Evolutionary conservation across 2,329 filamentous ascomycete species (phyloP), one percentile per base, ranked within the genome.

Genomic region (Helminthosporium solani): DNA sequence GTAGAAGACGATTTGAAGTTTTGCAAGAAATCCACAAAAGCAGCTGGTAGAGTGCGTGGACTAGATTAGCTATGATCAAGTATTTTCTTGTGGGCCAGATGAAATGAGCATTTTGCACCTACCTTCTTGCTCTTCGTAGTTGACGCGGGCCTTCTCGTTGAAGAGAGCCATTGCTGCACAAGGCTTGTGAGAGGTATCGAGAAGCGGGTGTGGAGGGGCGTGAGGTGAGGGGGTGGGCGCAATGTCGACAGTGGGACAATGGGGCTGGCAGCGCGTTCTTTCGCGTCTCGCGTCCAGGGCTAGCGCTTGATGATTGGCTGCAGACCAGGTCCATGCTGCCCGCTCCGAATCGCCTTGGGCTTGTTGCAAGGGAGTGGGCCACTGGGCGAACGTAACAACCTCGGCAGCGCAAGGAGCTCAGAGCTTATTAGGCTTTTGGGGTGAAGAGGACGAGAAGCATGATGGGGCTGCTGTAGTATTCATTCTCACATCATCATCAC

Each of bases 81-180:
- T 9, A 25, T 25, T 25, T 9, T 25, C 23, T 56, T 53, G 44
- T 31, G 40, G 36, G 41, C 42, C 47, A 52, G 14, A 8, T 16
- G 30, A 27, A 19, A 42, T 50, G 33, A 27, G 19, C 42, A 50
- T 50, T 49, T 49, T 57, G 52, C 36, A 71, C 84, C 60, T 73
- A 90, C 88, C 77, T 73, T 94, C 84, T 72, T 99, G 94, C 63
- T 85, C 84, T 64, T 85, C 82, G 75, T 99, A 99, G 70, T 95
- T 86, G 62, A 96, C 90, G 41, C 87, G 83, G 58, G 85, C 79
- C 67, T 81, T 85, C 72, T 86, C 87, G 56, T 87, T 85, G 65
- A 90, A 82, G 66, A 96, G 87, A 79, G 90, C 87, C 92, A 96
- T 96, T 74, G 72, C 61, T 60, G 59, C 53, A 55, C 49, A 33